Evolutionary conservation across 352 stramenopile species (phyloP), one percentile per base, ranked within the genome.

Genomic region (Phytopythium helicoides): DNA sequence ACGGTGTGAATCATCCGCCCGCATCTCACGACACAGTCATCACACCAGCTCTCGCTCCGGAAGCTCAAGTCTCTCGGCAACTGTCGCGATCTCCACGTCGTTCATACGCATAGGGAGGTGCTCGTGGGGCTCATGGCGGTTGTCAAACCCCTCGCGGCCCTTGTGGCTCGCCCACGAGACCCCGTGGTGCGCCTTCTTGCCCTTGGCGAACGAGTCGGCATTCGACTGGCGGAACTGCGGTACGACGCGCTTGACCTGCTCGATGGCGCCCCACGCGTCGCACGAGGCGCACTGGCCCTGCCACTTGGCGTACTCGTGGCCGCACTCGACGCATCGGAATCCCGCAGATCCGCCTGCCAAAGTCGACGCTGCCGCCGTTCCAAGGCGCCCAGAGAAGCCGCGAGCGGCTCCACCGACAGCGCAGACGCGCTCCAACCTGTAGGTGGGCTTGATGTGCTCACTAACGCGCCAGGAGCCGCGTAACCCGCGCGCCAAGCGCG

Each of bases 241-340:
- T 15, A 74, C 58, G 2, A 26, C 45, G 0, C 52, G 36, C 38
- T 66, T 73, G 12, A 83, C 70, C 18, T 90, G 60, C 49, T 82
- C 76, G 21, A 99, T 71, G 11, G 82, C 85, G 47, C 97, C 95
- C 93, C 94, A 99, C 34, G 92, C 61, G 15, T 74, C 68, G 68
- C 95, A 99, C 4, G 77, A 76, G 25, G 74, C 76, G 71, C 86
- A 95, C 59, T 94, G 81, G 19, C 86, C 86, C 60, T 90, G 83
- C 86, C 86, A 95, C 61, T 94, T 95, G 54, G 66, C 63, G 60
- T 85, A 89, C 19, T 52, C 55, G 34, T 89, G 78, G 16, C 81
- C 79, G 46, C 86, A 95, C 18, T 62, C 61, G 18, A 54, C 42
- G 40, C 81, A 91, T 35, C 55, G 66, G 40, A 86, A 91, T 22